These are phyloP conservation scores for Rhexocercosporidium sp. DNA, from an alignment of 2,329 filamentous ascomycete species.

Conservation along the genomic window DNA sequence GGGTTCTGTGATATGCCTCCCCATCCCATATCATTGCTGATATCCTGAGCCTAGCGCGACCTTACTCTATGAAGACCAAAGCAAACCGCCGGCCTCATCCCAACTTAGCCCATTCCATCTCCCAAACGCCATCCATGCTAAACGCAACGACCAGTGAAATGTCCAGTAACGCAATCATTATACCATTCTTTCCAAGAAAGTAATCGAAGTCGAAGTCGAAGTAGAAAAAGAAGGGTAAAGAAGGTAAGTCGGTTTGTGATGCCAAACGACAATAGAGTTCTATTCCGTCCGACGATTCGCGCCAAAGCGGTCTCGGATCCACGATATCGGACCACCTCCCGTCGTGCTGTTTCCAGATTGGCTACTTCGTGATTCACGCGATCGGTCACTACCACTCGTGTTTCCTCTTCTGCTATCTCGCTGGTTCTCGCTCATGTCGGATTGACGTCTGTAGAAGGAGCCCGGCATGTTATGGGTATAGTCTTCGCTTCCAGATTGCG, in stretches of 20 bases:
- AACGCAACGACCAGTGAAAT: constrained; percentile 5
- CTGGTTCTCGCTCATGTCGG: constrained; percentile 27
- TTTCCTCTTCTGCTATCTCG: constrained; percentile 30
- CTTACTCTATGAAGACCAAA: background rate
- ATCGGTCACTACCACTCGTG: constrained; percentile 37
- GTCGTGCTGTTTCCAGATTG: constrained; percentile 19
- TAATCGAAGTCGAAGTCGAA: background rate
- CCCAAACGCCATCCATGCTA: constrained; percentile 24
- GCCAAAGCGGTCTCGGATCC: constrained; percentile 37
- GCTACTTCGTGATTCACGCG: constrained; percentile 32
- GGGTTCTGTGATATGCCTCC: background rate
- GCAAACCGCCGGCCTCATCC: background rate
- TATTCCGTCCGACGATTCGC: constrained; percentile 30
- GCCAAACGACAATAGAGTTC: background rate
- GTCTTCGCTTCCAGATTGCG: constrained; percentile 5
- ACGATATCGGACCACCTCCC: constrained; percentile 30
- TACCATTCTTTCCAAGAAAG: background rate
- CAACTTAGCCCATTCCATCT: background rate
- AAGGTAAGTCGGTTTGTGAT: no score
- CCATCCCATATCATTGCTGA: background rate
- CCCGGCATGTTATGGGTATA: constrained; percentile 26
- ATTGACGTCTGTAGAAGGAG: constrained; percentile 25
- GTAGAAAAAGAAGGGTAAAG: background rate
- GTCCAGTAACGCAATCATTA: constrained; percentile 6
- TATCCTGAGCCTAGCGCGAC: background rate